Base-by-base conservation (phyloP, 148 eudicot species). In the Mesembryanthemum crystallinum region DNA sequence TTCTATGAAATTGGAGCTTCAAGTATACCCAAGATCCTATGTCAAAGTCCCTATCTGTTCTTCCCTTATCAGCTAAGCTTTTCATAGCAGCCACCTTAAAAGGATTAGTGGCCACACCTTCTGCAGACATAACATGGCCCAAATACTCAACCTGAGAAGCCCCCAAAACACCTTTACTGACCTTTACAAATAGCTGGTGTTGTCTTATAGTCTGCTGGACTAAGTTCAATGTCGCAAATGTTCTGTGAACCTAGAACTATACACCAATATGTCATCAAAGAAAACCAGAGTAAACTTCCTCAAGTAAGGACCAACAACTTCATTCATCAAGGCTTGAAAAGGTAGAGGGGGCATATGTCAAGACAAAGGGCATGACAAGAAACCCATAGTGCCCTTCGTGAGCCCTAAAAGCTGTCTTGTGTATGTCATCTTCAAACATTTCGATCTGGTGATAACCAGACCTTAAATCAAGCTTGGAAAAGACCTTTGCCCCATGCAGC, bases 141-240 rank as follows among this genome's bases (percentile, higher is more conserved):
- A 73, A 1, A 7, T 73, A 73, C 0, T 28, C 49, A 0, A 73
- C 8, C 10, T 33, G 49, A 0, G 66, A 32, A 0, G 28, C 66
- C 0, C 52, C 76, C 23, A 73, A 64, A 1, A 14, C 43, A 37
- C 69, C 33, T 12, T 65, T 65, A 1, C 45, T 33, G 8, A 2
- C 1, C 27, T 65, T 65, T 0, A 20, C 66, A 33, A 17, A 65
- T 11, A 65, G 18, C 25, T 5, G 3, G 0, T 20, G 5, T 0
- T 0, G 20, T 5, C 8, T 15, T 1, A 1, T 35, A 2, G 4
- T 0, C 0, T 1, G 32, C 47, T 33, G 4, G 13, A 1, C 0
- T 1, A 0, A 35, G 0, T 8, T 57, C 7, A 20, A 18, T 65
- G 47, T n/a, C n/a, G n/a, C n/a, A 13, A 47, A 10, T 3, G 3